Evolutionary conservation across 768 basidiomycete species (phyloP).

Genomic region (Collybia nuda): DNA sequence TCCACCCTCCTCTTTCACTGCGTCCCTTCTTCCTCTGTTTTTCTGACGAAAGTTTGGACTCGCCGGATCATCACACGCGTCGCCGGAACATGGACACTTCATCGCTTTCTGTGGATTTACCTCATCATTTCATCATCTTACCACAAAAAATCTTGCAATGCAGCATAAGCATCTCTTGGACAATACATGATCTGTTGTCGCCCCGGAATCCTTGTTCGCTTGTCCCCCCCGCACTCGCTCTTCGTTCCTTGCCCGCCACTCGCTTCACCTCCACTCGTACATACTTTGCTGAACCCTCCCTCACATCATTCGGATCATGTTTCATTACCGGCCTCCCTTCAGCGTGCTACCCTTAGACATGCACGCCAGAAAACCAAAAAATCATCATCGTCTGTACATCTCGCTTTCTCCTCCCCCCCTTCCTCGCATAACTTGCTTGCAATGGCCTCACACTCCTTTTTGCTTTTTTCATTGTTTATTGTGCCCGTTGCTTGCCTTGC

Average conservation of each 20-base stretch:
- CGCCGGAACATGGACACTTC: not conserved
- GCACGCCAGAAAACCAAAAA: not conserved
- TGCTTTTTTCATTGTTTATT: not conserved
- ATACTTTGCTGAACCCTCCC: too few relatives aligned
- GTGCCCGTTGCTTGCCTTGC: not conserved
- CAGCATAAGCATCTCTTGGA: slow-evolving; percentile 2
- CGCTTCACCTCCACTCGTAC: not conserved
- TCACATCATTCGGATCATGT: too few relatives aligned
- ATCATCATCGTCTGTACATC: too few relatives aligned
- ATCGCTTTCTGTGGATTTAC: not conserved
- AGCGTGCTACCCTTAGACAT: not conserved
- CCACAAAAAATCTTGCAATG: not conserved
- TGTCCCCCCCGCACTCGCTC: too few relatives aligned
- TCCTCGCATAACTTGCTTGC: too few relatives aligned
- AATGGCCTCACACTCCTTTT: too few relatives aligned
- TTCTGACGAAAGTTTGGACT: too few relatives aligned
- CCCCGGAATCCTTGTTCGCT: too few relatives aligned
- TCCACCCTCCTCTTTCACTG: not conserved
- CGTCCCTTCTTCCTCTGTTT: too few relatives aligned
- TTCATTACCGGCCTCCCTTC: too few relatives aligned
- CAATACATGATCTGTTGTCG: not conserved
- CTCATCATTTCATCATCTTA: not conserved
- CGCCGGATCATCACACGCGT: too few relatives aligned
- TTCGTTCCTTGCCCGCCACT: not conserved
- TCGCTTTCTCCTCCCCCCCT: too few relatives aligned